Evolutionary conservation across 2,329 filamentous ascomycete species (phyloP).

Genomic region (Rugonectria rugulosa): DNA sequence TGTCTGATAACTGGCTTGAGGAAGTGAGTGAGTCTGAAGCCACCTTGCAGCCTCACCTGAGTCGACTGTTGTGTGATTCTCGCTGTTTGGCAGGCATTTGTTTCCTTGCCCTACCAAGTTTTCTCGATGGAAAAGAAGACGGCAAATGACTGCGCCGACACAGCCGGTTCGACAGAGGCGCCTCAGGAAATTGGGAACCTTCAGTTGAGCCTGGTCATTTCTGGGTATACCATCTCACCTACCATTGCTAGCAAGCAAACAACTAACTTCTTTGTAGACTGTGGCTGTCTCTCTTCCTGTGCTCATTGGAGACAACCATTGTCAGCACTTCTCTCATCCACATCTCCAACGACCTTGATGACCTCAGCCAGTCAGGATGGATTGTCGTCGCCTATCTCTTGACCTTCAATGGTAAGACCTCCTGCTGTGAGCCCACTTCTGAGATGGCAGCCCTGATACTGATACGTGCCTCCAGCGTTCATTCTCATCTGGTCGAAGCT

Average conservation of each 20-base stretch:
- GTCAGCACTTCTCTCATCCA: constrained; percentile 10
- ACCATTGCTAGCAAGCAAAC: not conserved
- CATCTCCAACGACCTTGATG: constrained; percentile 10
- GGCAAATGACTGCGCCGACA: not conserved
- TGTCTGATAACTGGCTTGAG: not conserved
- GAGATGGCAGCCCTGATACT: not conserved
- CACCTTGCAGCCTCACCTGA: not conserved
- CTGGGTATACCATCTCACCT: not conserved
- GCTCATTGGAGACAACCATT: constrained; percentile 8
- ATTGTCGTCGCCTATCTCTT: constrained; percentile 8
- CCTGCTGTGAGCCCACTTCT: not conserved
- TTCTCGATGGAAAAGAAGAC: not conserved
- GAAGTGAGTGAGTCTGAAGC: not conserved
- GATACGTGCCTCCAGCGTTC: not conserved
- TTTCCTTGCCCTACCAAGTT: not conserved
- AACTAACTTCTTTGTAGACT: constrained; percentile 1
- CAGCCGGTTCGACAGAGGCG: not conserved
- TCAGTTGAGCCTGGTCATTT: constrained; percentile 7
- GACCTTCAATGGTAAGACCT: constrained; percentile 1
- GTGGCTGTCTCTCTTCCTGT: constrained; percentile 2
- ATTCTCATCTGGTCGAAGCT: constrained; percentile 12
- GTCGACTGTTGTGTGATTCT: not conserved
- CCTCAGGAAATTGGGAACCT: constrained; percentile 3
- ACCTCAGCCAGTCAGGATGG: not conserved
- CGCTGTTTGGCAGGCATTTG: not conserved